These are phyloP conservation scores for Leishmania tropica DNA, from an alignment of 208 protist species.

Conservation along the genomic window DNA sequence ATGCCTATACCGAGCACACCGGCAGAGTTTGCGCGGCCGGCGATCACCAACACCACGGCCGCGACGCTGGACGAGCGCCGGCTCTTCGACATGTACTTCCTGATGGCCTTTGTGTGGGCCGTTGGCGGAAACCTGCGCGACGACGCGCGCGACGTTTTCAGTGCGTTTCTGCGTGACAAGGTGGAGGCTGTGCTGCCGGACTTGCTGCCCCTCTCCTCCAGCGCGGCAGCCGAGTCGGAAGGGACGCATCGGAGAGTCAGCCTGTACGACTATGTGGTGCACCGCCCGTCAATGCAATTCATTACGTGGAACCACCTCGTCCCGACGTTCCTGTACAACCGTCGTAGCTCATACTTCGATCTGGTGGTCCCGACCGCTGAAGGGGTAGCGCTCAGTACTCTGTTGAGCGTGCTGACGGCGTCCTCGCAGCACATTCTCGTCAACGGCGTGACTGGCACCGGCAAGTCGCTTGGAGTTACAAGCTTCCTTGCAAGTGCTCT, in stretches of 20 bases:
- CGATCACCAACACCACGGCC: conserved; percentile 59
- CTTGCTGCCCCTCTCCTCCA: conserved; percentile 25
- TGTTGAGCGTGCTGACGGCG: conserved; percentile 79
- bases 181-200: conserved; percentile 72
- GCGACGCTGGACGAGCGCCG: conserved; percentile 48
- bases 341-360: conserved; percentile 91
- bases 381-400: conserved; percentile 84
- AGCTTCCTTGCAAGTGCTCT: conserved; percentile 74
- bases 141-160: conserved; percentile 86
- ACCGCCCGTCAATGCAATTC: conserved; percentile 85
- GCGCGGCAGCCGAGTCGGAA: not conserved
- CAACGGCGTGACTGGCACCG: conserved; percentile 95
- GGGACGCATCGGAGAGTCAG: conserved; percentile 34
- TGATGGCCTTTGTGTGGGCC: conserved; percentile 97
- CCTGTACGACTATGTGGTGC: conserved; percentile 95
- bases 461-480: conserved; percentile 91
- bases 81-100: conserved; percentile 93
- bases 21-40: conserved; percentile 70
- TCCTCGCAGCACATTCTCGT: conserved; percentile 87
- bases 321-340: conserved; percentile 90
- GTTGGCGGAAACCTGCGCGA: conserved; percentile 95
- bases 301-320: conserved; percentile 92
- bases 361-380: conserved; percentile 96
- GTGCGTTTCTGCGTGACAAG: conserved; percentile 72
- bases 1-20: conserved; percentile 36